A percentile compares a stretch with the other conserved stretches of the same genome.
Evolutionary conservation across 73 alveolate genomes (phyloP).

Genomic region (Paramecium biaurelia): DNA sequence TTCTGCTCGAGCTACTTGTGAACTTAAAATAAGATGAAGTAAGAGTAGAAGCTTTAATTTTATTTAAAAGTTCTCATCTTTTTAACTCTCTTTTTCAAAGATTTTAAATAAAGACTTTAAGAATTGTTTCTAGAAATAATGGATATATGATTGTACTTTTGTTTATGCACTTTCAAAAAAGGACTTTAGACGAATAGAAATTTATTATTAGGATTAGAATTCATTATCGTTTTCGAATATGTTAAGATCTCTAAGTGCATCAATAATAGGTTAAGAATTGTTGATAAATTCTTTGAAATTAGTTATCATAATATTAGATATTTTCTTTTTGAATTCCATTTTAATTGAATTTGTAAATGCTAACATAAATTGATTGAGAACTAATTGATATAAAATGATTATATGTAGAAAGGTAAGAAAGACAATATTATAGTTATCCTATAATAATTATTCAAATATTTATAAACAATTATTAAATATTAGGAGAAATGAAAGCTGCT

Average conservation of each 20-base stretch:
- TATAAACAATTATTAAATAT: neutral
- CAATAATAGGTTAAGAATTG: neutral
- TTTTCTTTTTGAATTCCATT: neutral
- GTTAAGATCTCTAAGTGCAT: neutral
- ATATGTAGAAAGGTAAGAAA: neutral
- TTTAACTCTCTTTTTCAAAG: neutral
- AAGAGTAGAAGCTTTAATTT: neutral
- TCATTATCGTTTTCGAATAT: neutral
- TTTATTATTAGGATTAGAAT: neutral
- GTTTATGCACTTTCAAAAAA: neutral
- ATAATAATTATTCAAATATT: neutral
- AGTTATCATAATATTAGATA: neutral
- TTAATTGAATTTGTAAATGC: neutral
- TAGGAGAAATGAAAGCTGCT: neutral
- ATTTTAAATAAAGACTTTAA: neutral
- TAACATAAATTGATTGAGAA: neutral
- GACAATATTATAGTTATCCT: neutral
- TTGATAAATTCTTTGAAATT: neutral
- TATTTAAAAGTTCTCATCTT: neutral
- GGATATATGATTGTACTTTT: neutral
- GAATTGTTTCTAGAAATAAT: neutral
- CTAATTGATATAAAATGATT: neutral
- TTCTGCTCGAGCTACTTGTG: constrained; percentile 19
- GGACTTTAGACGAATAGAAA: neutral
- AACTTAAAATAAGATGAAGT: neutral